Conservation (phyloP, 768 basidiomycete species). For the Chiua virens region DNA sequence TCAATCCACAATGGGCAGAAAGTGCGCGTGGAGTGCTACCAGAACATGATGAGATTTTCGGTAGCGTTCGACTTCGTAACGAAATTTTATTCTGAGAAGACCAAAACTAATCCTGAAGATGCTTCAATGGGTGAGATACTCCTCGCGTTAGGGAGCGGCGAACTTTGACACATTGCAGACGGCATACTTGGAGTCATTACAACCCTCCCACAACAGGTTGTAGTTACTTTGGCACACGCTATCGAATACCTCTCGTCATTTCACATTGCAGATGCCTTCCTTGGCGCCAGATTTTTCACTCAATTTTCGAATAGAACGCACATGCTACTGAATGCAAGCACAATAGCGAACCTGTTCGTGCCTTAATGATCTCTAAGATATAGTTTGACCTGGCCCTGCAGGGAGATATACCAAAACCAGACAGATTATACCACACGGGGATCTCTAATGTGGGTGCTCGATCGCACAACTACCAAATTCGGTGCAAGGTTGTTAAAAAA, state of each 20-base stretch:
- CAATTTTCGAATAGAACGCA: slow-evolving; percentile 74
- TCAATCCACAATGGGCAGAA: slow-evolving; percentile 38
- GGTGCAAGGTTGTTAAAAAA: slow-evolving; percentile 78
- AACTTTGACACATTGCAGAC: slow-evolving; percentile 37
- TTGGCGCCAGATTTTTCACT: slow-evolving; percentile 75
- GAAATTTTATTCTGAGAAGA: slow-evolving; percentile 62
- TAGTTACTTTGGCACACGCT: slow-evolving; percentile 71
- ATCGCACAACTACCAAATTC: slow-evolving; percentile 86
- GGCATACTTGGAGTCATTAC: slow-evolving; percentile 60
- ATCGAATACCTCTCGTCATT: slow-evolving; percentile 73
- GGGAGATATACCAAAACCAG: slow-evolving; percentile 91
- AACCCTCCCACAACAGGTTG: slow-evolving; percentile 67
- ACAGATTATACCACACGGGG: slow-evolving; percentile 74
- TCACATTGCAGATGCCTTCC: slow-evolving; percentile 73
- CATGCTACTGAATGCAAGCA: slow-evolving; percentile 90
- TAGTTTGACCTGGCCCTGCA: slow-evolving; percentile 20
- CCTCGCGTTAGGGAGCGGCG: not conserved
- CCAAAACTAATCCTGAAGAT: slow-evolving; percentile 41
- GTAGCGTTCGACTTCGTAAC: slow-evolving; percentile 70
- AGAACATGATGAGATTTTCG: slow-evolving; percentile 54
- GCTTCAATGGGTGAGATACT: slow-evolving; percentile 15
- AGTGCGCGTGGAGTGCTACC: slow-evolving; percentile 65
- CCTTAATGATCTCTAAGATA: not conserved
- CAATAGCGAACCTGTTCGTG: slow-evolving; percentile 71
- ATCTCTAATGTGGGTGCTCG: slow-evolving; percentile 81